Evolutionary conservation across 2,329 filamentous ascomycete species (phyloP).

Genomic region (Dothistroma pini): DNA sequence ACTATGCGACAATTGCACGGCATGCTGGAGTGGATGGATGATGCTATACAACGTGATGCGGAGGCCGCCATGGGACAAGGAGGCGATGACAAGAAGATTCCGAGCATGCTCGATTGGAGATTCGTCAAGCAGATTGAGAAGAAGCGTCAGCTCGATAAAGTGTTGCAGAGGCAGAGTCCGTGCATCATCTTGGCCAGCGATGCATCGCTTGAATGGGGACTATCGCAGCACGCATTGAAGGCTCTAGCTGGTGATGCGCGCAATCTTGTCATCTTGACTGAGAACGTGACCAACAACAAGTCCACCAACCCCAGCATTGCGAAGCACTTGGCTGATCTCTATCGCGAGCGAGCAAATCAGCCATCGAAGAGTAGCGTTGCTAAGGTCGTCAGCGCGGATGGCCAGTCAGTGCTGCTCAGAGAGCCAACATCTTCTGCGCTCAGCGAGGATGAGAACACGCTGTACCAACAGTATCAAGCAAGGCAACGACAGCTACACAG

Average conservation of each 20-base stretch:
- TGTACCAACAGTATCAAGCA: conserved; percentile 91
- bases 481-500: conserved; percentile 84
- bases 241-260: conserved; percentile 69
- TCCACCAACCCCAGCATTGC: conserved; percentile 56
- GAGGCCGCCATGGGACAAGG: conserved; percentile 41
- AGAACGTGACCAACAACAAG: conserved; percentile 55
- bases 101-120: conserved; percentile 84
- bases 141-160: conserved; percentile 71
- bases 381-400: conserved; percentile 47
- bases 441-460: conserved; percentile 68
- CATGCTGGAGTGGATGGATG: conserved; percentile 99
- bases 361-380: conserved; percentile 43
- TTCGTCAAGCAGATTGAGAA: conserved; percentile 80
- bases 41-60: conserved; percentile 79
- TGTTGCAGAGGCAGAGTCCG: conserved; percentile 54
- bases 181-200: conserved; percentile 89
- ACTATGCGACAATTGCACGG: conserved; percentile 89
- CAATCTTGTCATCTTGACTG: conserved; percentile 85
- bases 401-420: conserved; percentile 48
- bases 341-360: conserved; percentile 32
- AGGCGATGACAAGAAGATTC: conserved; percentile 48
- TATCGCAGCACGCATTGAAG: conserved; percentile 76
- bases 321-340: conserved; percentile 67
- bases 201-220: conserved; percentile 88
- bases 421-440: conserved; percentile 58